Conservation (phyloP, 2,329 filamentous ascomycete species). For the Neofusicoccum laricinum region DNA sequence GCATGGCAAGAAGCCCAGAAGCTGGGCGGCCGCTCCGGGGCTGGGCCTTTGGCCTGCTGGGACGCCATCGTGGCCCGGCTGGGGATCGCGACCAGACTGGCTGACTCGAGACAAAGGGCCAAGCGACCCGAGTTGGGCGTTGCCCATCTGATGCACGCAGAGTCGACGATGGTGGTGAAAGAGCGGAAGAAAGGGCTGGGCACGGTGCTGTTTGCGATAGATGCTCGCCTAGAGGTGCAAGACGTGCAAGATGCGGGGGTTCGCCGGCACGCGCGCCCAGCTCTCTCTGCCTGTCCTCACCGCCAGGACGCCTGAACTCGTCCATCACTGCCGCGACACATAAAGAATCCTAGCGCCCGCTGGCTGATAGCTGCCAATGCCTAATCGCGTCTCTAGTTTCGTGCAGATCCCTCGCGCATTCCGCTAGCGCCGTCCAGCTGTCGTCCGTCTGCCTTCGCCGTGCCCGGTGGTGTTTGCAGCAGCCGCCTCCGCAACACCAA, state of each 20-base stretch:
- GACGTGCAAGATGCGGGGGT: too few relatives aligned
- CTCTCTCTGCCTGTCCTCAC: too few relatives aligned
- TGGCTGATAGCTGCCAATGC: background rate
- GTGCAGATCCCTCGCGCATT: background rate
- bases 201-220: constrained; percentile 4
- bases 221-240: background rate
- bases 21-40: constrained; percentile 1
- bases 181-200: background rate
- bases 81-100: background rate
- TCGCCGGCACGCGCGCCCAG: too few relatives aligned
- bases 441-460: background rate
- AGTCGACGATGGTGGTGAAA: background rate
- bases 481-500: constrained; percentile 5
- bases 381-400: background rate
- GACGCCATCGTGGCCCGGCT: background rate
- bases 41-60: background rate
- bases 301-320: background rate
- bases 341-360: background rate
- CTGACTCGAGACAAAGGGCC: constrained; percentile 11
- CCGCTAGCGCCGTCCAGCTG: background rate
- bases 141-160: background rate
- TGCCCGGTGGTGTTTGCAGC: background rate
- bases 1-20: constrained; percentile 3
- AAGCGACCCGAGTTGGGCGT: constrained; percentile 1
- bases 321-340: background rate